Base-by-base conservation (phyloP, 306 rosid genomes). In the Astragalus glycyphyllos region DNA sequence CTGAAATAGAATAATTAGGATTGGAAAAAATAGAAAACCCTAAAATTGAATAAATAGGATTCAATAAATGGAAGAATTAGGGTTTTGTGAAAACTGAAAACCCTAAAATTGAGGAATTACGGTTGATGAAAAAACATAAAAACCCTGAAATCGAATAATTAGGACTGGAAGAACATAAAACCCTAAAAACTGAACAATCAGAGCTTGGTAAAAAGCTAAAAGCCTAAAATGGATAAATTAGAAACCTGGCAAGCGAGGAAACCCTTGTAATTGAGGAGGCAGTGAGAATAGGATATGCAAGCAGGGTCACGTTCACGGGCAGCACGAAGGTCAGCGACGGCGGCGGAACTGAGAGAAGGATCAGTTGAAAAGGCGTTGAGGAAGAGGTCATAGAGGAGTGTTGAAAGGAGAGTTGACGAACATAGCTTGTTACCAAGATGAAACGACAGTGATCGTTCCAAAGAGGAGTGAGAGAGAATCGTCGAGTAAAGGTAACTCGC, bases 401-500 rank as follows among this genome's bases (percentile, higher is more conserved):
- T 90, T 3, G 98, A 94, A 44, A 94, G 95, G 3, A 94, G 94
- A 8, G 98, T 93, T 0, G 97, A 90, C 2, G 98, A 93, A 74
- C 98, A 90, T 31, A 93, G 96, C 82, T 93, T 88, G 82, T 93
- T 90, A 2, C 96, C 98, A 4, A 93, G 81, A 76, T 93, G 98
- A 62, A 92, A 92, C 37, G 98, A 85, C 2, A 88, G 87, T 4
- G 98, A 90, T 0, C 91, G 84, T 62, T 84, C 96, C 8, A 92
- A 77, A 6, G 98, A 85, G 1, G 97, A 65, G 81, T 94, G 98
- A 0, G 98, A 87, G 17, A 94, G 84, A 11, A 94, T 94, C 11
- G 98, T 90, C 0, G 98, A 94, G 84, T 90, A 94, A 0, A 94
- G 94, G 75, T 94, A 90, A 76, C 97, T 94, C 4, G 98, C 98